Base-by-base conservation (phyloP, 371 early-diverging fungal genomes). In the Mucor circinelloides region DNA sequence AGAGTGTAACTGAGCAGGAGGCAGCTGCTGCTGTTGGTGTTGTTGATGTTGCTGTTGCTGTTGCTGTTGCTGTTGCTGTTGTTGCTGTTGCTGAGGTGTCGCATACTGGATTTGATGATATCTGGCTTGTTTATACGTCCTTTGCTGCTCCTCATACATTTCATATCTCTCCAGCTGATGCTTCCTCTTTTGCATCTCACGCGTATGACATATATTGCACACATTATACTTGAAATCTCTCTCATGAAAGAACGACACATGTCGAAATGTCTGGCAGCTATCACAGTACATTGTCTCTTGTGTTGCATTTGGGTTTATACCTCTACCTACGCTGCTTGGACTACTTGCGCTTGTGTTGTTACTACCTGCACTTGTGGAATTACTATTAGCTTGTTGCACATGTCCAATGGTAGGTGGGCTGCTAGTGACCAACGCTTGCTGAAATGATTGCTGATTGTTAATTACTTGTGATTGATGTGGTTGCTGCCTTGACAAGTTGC, bases 201-300 rank as follows among this genome's bases (percentile, higher is more conserved):
- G 67, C 8, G 56, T 54, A 32, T 52, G 66, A 36, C 74, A 74
- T 36, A 67, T 30, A 32, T 60, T 56, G 54, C 74, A 74, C 13
- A 74, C 62, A 46, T 63, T 70, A 46, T 70, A 70, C 23, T 70
- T 74, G 31, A 52, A 58, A 6, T 64, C 70, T 12, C 62, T 63
- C 27, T 74, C 70, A 34, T 64, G 19, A 40, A 67, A 70, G 17
- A 67, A 67, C 3, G 52, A 38, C 5, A 70, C 38, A 44, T 67
- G 61, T 10, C 70, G 64, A 62, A 74, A 65, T 8, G 74, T 67
- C 36, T 70, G 74, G 38, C 74, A 74, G 62, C 65, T 68, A 57
- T 74, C 74, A 46, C 74, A 74, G 40, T 74, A 70, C 6, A 68
- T 19, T 3, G 58, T 68, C 44, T 72, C 66, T 36, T 62, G 61